These are phyloP conservation scores for Phialocephala sp. DNA, from an alignment of 2,329 filamentous ascomycete genomes.

Conservation along the genomic window DNA sequence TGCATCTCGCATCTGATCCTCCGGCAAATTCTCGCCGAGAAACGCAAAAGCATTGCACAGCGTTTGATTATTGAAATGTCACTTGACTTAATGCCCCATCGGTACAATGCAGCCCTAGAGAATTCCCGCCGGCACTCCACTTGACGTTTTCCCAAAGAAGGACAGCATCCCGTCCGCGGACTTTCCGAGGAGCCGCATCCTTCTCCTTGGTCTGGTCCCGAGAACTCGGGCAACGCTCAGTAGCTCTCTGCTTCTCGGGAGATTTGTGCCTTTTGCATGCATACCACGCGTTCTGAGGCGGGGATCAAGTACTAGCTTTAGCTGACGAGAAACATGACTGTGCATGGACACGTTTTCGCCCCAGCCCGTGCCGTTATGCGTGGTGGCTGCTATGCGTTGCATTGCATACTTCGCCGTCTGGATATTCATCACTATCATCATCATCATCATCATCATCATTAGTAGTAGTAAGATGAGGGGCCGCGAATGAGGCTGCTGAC, in stretches of 20 bases:
- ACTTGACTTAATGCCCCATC: background rate
- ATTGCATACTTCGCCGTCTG: too few relatives aligned
- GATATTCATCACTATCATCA: background rate
- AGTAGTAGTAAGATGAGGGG: background rate
- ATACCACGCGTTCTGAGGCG: background rate
- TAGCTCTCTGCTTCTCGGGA: background rate
- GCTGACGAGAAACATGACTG: background rate
- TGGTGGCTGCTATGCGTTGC: slow-evolving; percentile 1
- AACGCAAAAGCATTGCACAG: background rate
- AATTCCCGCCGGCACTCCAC: slow-evolving; percentile 1
- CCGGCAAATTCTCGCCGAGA: background rate
- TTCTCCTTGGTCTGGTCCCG: background rate
- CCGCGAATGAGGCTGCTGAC: slow-evolving; percentile 5
- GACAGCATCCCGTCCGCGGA: background rate
- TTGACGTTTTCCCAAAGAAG: background rate
- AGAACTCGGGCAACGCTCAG: background rate
- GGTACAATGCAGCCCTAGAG: background rate
- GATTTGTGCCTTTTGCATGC: background rate
- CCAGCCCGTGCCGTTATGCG: background rate
- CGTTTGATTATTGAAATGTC: background rate
- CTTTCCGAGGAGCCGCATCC: background rate
- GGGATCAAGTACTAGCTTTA: background rate
- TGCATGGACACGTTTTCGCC: background rate
- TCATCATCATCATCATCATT: background rate
- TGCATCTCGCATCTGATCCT: background rate